These are phyloP conservation scores for Globisporangium perplexum DNA, from an alignment of 352 stramenopile species.

Conservation along the genomic window DNA sequence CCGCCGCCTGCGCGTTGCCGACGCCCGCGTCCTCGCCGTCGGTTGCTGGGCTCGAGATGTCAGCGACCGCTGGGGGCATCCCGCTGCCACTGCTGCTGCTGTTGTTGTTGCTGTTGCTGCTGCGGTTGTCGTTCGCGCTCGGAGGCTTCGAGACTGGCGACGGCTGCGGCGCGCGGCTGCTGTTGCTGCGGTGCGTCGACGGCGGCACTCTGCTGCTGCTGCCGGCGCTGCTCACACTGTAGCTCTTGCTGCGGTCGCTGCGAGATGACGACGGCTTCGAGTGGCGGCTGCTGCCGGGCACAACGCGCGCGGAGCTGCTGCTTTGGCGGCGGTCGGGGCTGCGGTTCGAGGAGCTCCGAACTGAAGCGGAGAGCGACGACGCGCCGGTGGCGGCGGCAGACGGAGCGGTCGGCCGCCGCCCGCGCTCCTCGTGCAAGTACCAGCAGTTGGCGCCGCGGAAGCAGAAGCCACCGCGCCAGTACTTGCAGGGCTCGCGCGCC, in stretches of 20 bases:
- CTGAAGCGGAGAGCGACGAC: neutral
- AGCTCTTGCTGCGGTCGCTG: neutral
- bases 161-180: too few species aligned
- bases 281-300: neutral
- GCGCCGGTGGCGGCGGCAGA: neutral
- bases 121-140: too few species aligned
- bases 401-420: neutral
- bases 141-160: neutral
- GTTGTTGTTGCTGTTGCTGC: neutral
- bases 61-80: neutral
- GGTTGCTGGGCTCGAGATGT: neutral
- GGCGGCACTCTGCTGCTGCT: neutral
- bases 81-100: too few species aligned
- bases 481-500: slow-evolving; percentile 6
- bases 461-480: slow-evolving; percentile 2
- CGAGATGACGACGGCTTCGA: neutral
- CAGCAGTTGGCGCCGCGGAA: slow-evolving; percentile 6
- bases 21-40: neutral
- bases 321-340: neutral
- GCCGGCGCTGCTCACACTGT: too few species aligned
- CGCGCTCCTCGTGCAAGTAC: slow-evolving; percentile 6
- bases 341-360: neutral
- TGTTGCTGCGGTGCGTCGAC: neutral
- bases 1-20: neutral
- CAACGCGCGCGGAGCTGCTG: too few species aligned